Base-by-base conservation (phyloP, 345 rosid species). In the Cardiospermum halicacabum region DNA sequence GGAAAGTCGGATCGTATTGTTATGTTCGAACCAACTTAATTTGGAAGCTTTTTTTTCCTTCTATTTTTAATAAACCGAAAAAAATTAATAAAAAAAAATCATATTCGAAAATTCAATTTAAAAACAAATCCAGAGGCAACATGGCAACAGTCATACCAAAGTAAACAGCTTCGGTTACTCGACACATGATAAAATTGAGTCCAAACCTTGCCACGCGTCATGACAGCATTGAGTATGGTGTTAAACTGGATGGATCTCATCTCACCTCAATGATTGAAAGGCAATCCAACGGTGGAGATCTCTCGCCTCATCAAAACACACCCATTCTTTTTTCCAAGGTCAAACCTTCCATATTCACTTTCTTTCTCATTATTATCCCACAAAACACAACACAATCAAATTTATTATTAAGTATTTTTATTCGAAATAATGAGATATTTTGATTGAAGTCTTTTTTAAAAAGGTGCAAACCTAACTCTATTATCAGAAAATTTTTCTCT, bases 391-490 rank as follows among this genome's bases (percentile, higher is more conserved):
- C n/a, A n/a, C n/a, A n/a, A n/a, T n/a, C n/a, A n/a, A n/a, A n/a
- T n/a, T n/a, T n/a, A n/a, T n/a, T n/a, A n/a, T n/a, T n/a, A n/a
- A n/a, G n/a, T n/a, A 3, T 16, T 43, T 43, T 11, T 32, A 36
- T 13, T 24, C 37, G 40, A 37, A 36, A 30, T 10, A 11, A 8
- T 31, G 49, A 22, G 31, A 34, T 18, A 0, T 65, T 24, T 16
- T 42, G 60, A 11, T 19, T n/a, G 25, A 9, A 22, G 53, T 30
- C 47, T 37, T 47, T 56, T 71, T 42, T 49, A 50, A 60, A 72
- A 61, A 66, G 68, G 56, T 56, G 58, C 42, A 47, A 72, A 72
- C 75, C 75, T 66, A 72, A 61, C 71, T 24, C 60, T 13, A 45
- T 31, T 3, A 30, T 11, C 25, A 34, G 58, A 63, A 28, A 13